A percentile compares a stretch with the other conserved stretches of the same genome.
These are phyloP conservation scores for Fagopyrum tataricum DNA, from an alignment of 148 eudicot species.

Conservation along the genomic window DNA sequence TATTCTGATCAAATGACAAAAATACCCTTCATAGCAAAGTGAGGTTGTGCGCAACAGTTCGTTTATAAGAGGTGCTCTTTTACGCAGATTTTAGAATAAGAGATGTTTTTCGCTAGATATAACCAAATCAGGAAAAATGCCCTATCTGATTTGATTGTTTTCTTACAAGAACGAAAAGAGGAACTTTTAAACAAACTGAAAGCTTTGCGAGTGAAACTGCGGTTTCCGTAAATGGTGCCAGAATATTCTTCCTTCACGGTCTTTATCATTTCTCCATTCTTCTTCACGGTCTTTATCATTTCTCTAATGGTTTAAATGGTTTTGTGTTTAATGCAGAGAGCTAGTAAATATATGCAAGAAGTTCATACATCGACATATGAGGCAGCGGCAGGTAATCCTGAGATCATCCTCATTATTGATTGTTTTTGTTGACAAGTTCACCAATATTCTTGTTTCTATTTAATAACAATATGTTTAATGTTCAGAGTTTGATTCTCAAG, in stretches of 20 bases:
- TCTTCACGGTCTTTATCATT: not conserved
- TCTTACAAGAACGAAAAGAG: not conserved
- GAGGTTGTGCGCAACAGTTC: not conserved
- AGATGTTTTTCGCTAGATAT: not conserved
- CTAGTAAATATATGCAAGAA: conserved; percentile 44
- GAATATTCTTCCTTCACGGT: not conserved
- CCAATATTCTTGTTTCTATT: not conserved
- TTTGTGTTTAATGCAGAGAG: conserved; percentile 33
- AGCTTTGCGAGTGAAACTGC: not conserved
- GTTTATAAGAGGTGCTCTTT: not conserved
- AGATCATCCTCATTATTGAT: conserved; percentile 9
- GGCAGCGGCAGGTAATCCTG: conserved; percentile 59
- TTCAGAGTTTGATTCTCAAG: conserved; percentile 46
- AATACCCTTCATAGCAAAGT: not conserved
- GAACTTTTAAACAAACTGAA: not conserved
- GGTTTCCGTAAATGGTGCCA: not conserved
- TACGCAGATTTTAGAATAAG: not conserved
- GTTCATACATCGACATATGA: conserved; percentile 53
- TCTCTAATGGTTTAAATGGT: not conserved
- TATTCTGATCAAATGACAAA: not conserved
- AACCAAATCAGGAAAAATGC: not conserved
- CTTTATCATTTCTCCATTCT: not conserved
- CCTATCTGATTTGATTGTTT: not conserved
- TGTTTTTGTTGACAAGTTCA: conserved; percentile 8
- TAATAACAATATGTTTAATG: not conserved